A percentile compares a stretch with the other conserved stretches of the same genome.
Evolutionary conservation across 2,329 filamentous ascomycete species (phyloP).

Genomic region (Alternaria viburni): DNA sequence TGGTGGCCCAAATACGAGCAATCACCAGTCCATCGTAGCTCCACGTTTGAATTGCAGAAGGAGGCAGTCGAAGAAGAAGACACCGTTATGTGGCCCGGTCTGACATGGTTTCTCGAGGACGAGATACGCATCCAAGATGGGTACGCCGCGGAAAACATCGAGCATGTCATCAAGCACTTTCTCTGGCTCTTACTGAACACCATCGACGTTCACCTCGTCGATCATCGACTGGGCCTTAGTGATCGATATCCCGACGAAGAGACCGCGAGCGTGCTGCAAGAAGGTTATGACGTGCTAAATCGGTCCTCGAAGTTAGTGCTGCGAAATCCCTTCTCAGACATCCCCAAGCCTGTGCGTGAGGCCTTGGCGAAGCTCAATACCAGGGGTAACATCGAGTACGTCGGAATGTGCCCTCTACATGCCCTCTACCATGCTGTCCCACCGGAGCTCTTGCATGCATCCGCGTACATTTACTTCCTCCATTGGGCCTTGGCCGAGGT

Average conservation of each 20-base stretch:
- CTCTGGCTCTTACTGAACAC: background rate
- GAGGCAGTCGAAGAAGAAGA: no score
- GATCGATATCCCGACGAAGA: background rate
- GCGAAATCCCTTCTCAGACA: background rate
- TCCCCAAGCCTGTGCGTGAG: background rate
- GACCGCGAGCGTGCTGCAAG: rapidly evolving
- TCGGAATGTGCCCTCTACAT: background rate
- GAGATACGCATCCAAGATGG: background rate
- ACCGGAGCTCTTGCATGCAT: background rate
- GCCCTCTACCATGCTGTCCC: background rate
- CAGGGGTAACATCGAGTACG: background rate
- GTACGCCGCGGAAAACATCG: background rate
- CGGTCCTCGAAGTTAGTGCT: background rate
- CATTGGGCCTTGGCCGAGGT: background rate
- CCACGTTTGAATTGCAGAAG: no score
- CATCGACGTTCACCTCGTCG: background rate
- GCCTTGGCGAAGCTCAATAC: background rate
- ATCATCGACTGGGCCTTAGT: background rate
- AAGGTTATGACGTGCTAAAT: background rate
- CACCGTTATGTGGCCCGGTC: background rate
- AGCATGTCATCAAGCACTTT: background rate
- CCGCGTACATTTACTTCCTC: background rate
- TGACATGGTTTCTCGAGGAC: background rate
- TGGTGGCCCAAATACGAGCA: background rate
- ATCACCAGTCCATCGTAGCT: no score